Base-by-base conservation (phyloP, 192 early-diverging fungal genomes). In the Cladochytrium replicatum region DNA sequence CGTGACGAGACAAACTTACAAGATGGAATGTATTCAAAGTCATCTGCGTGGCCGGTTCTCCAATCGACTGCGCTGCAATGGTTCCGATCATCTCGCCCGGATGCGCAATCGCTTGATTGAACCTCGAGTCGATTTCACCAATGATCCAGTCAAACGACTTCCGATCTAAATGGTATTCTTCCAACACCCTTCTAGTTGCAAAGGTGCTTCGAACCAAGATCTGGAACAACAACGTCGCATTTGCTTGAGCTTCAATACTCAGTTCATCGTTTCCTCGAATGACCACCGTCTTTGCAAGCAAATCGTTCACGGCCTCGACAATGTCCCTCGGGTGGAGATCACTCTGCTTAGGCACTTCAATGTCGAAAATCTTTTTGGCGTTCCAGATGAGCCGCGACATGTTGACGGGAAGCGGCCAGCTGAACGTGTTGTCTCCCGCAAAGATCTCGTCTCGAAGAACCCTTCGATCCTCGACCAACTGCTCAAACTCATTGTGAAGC, bases 21-120 rank as follows among this genome's bases (percentile, higher is more conserved):
- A 87, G 87, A 78, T 99, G 95, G 88, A 99, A 99, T 37, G 95
- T 99, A 58, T 99, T 99, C 41, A 99, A 67, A 28, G 95, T 99
- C 95, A 99, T 99, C 62, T 99, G 95, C 34, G 95, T 99, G 2
- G 93, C 91, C 27, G 95, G 95, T 67, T 99, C 95, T 66, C 95
- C 95, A 68, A 99, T 97, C 19, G 91, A 95, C 66, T 99, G 95
- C 11, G 95, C 95, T 21, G 95, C 93, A 50, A 99, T 73, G 9
- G 87, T 89, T 29, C 95, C 95, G 11, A 99, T 92, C 91, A 96
- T 96, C 73, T 99, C 95, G 31, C 93, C 90, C 1, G 91, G 86
- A 50, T 88, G 84, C 26, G 94, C 92, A 46, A 91, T 75, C 23
- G 93, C 78, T 43, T 82, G 85, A 62, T 85, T 84, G 66, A 96